Conservation (phyloP, 208 protist species). For the Naegleria gruberi region DNA sequence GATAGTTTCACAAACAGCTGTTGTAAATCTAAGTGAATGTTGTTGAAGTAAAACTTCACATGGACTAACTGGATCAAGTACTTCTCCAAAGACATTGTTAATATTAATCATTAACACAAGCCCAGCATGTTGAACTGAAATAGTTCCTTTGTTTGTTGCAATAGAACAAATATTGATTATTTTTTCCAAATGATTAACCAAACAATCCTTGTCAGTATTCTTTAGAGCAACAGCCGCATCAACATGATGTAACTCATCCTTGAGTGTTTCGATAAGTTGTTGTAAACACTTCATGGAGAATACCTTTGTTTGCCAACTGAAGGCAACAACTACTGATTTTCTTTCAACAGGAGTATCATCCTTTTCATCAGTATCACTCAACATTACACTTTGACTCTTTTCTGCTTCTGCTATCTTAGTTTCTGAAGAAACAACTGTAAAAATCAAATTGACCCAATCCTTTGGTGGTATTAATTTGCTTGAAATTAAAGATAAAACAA, state of each 20-base stretch:
- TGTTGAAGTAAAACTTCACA: background rate
- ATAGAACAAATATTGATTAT: slow-evolving; percentile 13
- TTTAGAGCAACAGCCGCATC: background rate
- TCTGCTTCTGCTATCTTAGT: background rate
- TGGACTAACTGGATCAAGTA: background rate
- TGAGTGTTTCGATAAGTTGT: background rate
- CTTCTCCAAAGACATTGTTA: background rate
- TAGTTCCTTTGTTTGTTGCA: background rate
- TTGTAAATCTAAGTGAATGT: background rate
- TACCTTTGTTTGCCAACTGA: background rate
- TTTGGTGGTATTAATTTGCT: background rate
- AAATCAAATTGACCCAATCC: background rate
- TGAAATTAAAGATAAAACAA: background rate
- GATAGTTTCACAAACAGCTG: background rate
- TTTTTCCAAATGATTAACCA: background rate
- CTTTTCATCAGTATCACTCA: background rate
- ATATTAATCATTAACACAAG: background rate
- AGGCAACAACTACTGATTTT: background rate
- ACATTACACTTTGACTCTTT: background rate
- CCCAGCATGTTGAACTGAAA: background rate
- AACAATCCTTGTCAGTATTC: background rate
- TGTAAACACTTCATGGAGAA: slow-evolving; percentile 8
- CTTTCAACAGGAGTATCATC: background rate
- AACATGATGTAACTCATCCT: background rate
- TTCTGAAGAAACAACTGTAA: background rate